These are phyloP conservation scores for Saccharomyces jurei DNA, from an alignment of 805 yeast species.

Conservation along the genomic window DNA sequence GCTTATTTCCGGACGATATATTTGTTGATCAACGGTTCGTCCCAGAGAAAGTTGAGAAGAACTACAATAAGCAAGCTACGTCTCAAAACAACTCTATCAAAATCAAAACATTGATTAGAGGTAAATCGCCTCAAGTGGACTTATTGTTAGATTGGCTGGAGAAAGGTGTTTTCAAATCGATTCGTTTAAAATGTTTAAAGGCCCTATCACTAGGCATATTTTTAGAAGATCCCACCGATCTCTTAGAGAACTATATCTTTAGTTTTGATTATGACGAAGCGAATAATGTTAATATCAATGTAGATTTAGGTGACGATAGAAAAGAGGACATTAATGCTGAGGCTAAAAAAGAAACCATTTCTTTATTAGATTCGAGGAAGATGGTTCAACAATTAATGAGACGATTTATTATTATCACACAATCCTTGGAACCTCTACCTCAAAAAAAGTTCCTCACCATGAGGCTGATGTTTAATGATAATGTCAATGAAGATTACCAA, in stretches of 20 bases:
- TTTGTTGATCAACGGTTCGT: conserved; percentile 43
- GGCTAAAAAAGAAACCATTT: conserved; percentile 11
- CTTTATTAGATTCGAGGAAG: conserved; percentile 34
- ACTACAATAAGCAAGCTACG: conserved; percentile 19
- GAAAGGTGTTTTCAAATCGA: conserved; percentile 39
- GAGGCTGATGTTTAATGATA: conserved; percentile 42
- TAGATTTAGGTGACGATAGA: conserved; percentile 4
- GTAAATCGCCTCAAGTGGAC: conserved; percentile 42
- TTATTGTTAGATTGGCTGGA: conserved; percentile 47
- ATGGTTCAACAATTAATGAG: conserved; percentile 43
- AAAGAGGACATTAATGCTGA: conserved; percentile 2
- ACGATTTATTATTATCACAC: conserved; percentile 45
- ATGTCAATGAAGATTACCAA: conserved; percentile 41
- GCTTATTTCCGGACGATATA: conserved; percentile 47
- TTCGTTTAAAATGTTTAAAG: conserved; percentile 36
- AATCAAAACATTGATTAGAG: conserved; percentile 42
- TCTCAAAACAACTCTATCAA: conserved; percentile 32
- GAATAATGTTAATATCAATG: conserved; percentile 22
- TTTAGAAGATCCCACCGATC: conserved; percentile 37
- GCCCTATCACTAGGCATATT: conserved; percentile 41
- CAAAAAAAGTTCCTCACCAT: conserved; percentile 38
- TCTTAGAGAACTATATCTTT: conserved; percentile 47
- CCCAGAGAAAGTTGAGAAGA: conserved; percentile 29
- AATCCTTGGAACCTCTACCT: conserved; percentile 46
- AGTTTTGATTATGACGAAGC: conserved; percentile 35